These are phyloP conservation scores for Vigna nakashimae DNA, from an alignment of 306 rosid genomes.

Conservation along the genomic window DNA sequence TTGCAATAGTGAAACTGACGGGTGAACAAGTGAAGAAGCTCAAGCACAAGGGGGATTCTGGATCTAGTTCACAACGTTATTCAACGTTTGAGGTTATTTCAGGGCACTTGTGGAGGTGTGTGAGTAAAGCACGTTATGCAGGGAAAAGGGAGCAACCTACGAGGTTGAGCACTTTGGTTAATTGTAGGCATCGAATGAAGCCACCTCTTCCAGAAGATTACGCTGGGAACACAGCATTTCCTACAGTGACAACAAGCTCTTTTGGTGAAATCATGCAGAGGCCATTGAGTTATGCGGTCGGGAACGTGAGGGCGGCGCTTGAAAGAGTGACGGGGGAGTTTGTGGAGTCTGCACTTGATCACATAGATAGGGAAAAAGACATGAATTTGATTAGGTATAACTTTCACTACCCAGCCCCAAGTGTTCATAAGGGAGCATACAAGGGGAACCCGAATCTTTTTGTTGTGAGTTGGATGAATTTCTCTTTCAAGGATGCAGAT, in stretches of 20 bases:
- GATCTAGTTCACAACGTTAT: neutral
- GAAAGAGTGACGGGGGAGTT: slow-evolving; percentile 37
- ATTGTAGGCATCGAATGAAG: slow-evolving; percentile 33
- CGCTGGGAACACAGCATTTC: slow-evolving; percentile 45
- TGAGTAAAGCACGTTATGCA: slow-evolving; percentile 39
- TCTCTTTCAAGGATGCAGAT: slow-evolving; percentile 30
- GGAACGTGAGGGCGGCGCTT: slow-evolving; percentile 34
- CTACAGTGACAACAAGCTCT: slow-evolving; percentile 32
- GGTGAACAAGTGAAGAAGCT: slow-evolving; percentile 31
- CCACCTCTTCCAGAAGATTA: slow-evolving; percentile 42
- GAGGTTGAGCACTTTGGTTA: slow-evolving; percentile 42
- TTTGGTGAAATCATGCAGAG: slow-evolving; percentile 15
- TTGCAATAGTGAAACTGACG: slow-evolving; percentile 28
- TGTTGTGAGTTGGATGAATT: slow-evolving; percentile 56
- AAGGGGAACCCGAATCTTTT: slow-evolving; percentile 47
- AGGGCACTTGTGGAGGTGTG: slow-evolving; percentile 50
- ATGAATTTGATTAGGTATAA: slow-evolving; percentile 43
- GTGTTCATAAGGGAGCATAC: neutral
- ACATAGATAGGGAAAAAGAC: slow-evolving; percentile 18
- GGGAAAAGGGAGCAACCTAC: slow-evolving; percentile 42
- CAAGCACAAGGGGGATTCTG: neutral
- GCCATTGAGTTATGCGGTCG: slow-evolving; percentile 38
- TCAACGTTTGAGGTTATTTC: slow-evolving; percentile 51
- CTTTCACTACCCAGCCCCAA: slow-evolving; percentile 25
- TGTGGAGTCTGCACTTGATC: slow-evolving; percentile 38